Percentiles rank a stretch among this genome's conserved stretches.
phyloP scores from a whole-genome alignment of 1,284 basidiomycete genomes.

The Cryptococcus sp. region DNA sequence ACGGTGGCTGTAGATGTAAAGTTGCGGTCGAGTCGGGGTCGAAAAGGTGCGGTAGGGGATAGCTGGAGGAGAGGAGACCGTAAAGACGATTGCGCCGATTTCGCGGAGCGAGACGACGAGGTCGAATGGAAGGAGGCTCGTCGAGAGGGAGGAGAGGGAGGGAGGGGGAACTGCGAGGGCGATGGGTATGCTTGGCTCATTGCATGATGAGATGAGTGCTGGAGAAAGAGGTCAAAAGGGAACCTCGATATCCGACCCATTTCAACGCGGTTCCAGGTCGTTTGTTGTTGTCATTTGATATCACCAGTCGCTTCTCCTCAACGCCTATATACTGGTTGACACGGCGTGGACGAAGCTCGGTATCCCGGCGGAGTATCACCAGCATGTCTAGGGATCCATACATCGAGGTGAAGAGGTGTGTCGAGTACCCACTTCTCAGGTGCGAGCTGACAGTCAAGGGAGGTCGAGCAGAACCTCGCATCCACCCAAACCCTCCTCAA shows the following conservation, averaged over 20 bases:
- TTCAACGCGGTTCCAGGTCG: not conserved
- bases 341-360: not conserved
- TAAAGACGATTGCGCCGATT: not conserved
- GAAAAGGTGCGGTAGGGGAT: slow-evolving; percentile 21
- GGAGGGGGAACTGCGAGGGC: slow-evolving; percentile 7
- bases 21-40: slow-evolving; percentile 26
- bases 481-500: slow-evolving; percentile 24
- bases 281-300: slow-evolving; percentile 1
- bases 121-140: not conserved
- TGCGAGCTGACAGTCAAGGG: slow-evolving; percentile 18
- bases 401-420: slow-evolving; percentile 39
- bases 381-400: slow-evolving; percentile 42
- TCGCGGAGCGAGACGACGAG: slow-evolving; percentile 2
- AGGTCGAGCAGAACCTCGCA: slow-evolving; percentile 34
- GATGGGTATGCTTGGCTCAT: slow-evolving; percentile 3
- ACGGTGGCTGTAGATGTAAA: slow-evolving; percentile 17
- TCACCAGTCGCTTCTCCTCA: not conserved
- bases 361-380: too few relatives aligned
- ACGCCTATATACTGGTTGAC: not conserved
- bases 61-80: slow-evolving; percentile 12
- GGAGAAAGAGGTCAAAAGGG: not conserved
- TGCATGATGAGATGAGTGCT: slow-evolving; percentile 1
- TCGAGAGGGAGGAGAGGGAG: slow-evolving; percentile 9
- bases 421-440: not conserved
- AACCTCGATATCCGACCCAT: not conserved